Evolutionary conservation across 352 stramenopile species (phyloP), one percentile per base, ranked within the genome.

Genomic region (Thraustochytrium striatum): DNA sequence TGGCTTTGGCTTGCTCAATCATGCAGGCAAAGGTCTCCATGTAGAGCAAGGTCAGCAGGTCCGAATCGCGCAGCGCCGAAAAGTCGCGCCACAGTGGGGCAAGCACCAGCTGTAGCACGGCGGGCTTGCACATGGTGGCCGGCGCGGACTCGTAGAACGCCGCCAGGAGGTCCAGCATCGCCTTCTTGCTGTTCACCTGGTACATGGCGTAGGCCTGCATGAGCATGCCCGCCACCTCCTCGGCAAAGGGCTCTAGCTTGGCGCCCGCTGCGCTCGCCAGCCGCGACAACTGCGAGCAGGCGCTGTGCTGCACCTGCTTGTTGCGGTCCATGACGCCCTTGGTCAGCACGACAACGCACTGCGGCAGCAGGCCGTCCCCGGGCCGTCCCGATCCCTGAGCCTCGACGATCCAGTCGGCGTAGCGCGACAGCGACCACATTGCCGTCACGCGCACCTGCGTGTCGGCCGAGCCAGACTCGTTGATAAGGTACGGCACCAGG

Each of bases 151-250:
- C 52, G 65, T 13, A 75, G 2, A 75, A 30, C 21, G 44, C 61
- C 25, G 28, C 65, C 2, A 75, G 11, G n/a, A 61, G 30, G 50
- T 75, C 65, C 33, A 58, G 52, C 52, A 61, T 61, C 11, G 65
- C 43, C 44, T 62, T 75, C 21, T 41, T 41, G 52, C 25, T 61
- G 44, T 75, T 75, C 19, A 61, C 52, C 32, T 75, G 65, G 65
- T 75, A 75, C 16, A 58, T 61, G 11, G 2, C 16, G 36, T 62
- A 75, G 9, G 44, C 16, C 11, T 32, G 65, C 44, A 75, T 43
- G 11, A 75, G 47, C 28, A 11, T 43, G 28, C 25, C 32, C 16
- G 30, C 65, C 44, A 75, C 61, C 0, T 75, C 65, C 25, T 0
- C 21, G 1, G 36, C 52, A 61, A 68, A 75, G 1, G 9, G 11